Percentiles rank a stretch among this genome's conserved stretches.
Conservation (phyloP, 164 flowering plant species). For the Tetrastigma voinierianum region DNA sequence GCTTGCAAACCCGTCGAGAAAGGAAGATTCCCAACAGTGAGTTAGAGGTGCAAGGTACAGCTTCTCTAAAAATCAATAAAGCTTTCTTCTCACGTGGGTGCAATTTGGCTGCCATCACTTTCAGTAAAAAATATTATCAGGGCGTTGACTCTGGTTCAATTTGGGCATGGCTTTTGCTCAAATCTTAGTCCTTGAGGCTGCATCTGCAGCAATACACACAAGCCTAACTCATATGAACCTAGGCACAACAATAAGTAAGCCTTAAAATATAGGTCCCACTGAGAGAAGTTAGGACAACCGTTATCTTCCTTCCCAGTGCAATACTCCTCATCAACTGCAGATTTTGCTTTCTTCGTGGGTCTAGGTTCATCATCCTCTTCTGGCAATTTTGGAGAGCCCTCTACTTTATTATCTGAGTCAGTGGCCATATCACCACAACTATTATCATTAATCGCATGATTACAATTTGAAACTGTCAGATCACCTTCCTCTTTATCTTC, state of each 20-base stretch:
- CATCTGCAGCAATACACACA: constrained; percentile 25
- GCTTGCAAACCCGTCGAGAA: constrained; percentile 89
- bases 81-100: constrained; percentile 89
- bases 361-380: constrained; percentile 39
- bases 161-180: constrained; percentile 16
- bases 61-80: constrained; percentile 84
- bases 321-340: constrained; percentile 28
- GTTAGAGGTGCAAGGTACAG: constrained; percentile 95
- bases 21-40: constrained; percentile 96
- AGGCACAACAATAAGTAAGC: background rate
- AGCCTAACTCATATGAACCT: background rate
- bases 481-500: constrained; percentile 34
- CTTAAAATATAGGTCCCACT: background rate
- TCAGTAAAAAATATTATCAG: constrained; percentile 32
- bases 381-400: constrained; percentile 15
- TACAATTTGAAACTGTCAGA: constrained; percentile 24
- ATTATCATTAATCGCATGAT: constrained; percentile 30
- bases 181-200: constrained; percentile 17
- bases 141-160: constrained; percentile 23
- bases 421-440: constrained; percentile 19
- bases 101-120: constrained; percentile 48
- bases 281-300: constrained; percentile 24
- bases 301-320: constrained; percentile 26
- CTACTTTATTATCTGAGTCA: constrained; percentile 23
- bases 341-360: too few relatives aligned